Evolutionary conservation across 352 stramenopile species (phyloP).

Genomic region (Phytophthora hybrid): DNA sequence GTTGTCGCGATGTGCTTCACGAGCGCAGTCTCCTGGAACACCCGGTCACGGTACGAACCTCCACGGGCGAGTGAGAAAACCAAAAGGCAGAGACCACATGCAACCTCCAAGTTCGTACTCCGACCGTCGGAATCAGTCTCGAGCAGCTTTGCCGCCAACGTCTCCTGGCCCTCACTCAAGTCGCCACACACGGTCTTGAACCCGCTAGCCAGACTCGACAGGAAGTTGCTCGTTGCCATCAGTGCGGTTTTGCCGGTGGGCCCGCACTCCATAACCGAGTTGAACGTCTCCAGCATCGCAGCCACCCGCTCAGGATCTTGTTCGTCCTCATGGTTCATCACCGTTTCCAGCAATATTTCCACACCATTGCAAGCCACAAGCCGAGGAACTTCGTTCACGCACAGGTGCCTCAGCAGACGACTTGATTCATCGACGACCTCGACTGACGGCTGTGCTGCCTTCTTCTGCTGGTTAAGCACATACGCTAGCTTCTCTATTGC

Average conservation of each 20-base stretch:
- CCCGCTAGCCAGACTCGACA: slow-evolving; percentile 50
- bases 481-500: slow-evolving; percentile 64
- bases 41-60: slow-evolving; percentile 50
- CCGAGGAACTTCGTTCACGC: slow-evolving; percentile 66
- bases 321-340: slow-evolving; percentile 32
- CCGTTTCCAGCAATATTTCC: slow-evolving; percentile 60
- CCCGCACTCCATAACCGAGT: slow-evolving; percentile 63
- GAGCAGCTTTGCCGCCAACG: slow-evolving; percentile 31
- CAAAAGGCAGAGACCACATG: slow-evolving; percentile 59
- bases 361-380: slow-evolving; percentile 72
- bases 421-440: slow-evolving; percentile 50
- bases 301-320: slow-evolving; percentile 40
- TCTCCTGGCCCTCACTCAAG: slow-evolving; percentile 25
- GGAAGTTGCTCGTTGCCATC: slow-evolving; percentile 56
- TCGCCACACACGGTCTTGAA: slow-evolving; percentile 39
- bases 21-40: slow-evolving; percentile 48
- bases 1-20: slow-evolving; percentile 42
- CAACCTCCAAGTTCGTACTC: slow-evolving; percentile 54
- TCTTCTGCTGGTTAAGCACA: slow-evolving; percentile 63
- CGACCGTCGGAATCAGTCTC: slow-evolving; percentile 26
- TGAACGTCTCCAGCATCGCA: slow-evolving; percentile 70
- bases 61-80: slow-evolving; percentile 56
- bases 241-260: slow-evolving; percentile 52
- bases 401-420: slow-evolving; percentile 64
- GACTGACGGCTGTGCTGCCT: slow-evolving; percentile 25